Conservation (phyloP, 129 eudicot species). For the Flaveria sonorensis region DNA sequence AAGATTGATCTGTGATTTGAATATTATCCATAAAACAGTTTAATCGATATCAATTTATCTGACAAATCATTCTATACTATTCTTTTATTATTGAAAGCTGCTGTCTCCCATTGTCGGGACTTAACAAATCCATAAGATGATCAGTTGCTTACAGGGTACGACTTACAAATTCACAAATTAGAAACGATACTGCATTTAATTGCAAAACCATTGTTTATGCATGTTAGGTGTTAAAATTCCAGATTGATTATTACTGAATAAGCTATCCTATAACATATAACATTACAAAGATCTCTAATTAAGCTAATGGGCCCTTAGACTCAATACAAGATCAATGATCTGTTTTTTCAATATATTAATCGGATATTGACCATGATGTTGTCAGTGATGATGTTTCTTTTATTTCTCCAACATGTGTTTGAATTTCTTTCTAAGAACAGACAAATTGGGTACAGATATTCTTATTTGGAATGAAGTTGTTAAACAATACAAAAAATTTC, state of each 20-base stretch:
- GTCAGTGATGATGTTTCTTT: conserved; percentile 26
- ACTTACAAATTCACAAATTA: background rate
- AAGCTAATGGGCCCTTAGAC: no score
- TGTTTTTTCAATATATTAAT: background rate
- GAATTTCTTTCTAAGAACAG: background rate
- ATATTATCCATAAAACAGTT: conserved; percentile 11
- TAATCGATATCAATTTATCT: background rate
- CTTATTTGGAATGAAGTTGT: conserved; percentile 17
- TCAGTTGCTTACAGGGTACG: background rate
- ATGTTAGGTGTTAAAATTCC: background rate
- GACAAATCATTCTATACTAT: background rate
- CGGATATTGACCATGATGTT: conserved; percentile 13
- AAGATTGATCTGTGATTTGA: conserved; percentile 17
- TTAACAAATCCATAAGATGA: background rate
- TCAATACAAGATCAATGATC: background rate
- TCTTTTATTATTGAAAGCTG: background rate
- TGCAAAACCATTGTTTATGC: conserved; percentile 1
- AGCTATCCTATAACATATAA: no score
- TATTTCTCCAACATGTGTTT: conserved; percentile 13
- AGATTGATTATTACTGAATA: no score
- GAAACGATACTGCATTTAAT: background rate
- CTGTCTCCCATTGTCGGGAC: conserved; percentile 5
- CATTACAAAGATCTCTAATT: no score
- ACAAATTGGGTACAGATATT: background rate
- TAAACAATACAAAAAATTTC: conserved; percentile 1